Base-by-base conservation (phyloP, 2,329 filamentous ascomycete species). In the Xylaria sp. region DNA sequence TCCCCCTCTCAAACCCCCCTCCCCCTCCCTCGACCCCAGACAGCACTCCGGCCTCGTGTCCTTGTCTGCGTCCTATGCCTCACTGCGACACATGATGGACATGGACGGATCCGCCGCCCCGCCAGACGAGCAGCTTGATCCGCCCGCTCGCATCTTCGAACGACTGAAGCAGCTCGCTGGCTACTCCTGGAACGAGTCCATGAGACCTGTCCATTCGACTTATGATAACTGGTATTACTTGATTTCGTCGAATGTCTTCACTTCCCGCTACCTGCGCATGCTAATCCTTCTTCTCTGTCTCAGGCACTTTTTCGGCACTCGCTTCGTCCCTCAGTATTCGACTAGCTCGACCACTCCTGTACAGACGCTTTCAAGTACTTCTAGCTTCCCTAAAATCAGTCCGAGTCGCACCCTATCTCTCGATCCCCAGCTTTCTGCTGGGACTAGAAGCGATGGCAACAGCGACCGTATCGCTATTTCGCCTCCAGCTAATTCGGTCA, bases 141-240 rank as follows among this genome's bases (percentile, higher is more conserved):
- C 90, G 68, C 91, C 91, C 52, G 84, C 86, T 73, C 88, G 90
- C 75, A 86, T 94, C 63, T 91, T 90, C 75, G 91, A 94, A 79
- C 88, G 92, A 60, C 85, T 94, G 73, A 86, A 88, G 71, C 91
- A 93, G 78, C 86, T 94, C 72, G 86, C 90, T 55, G 92, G 91
- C 63, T 94, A 93, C 78, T 89, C 87, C 7, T 94, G 92, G 92
- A 91, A 94, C 80, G 91, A 92, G 73, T 85, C 87, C 15, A 79
- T 77, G 66, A 80, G 81, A 32, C 88, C 88, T 12, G 83, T 87
- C 65, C 89, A 90, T 77, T 87, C 88, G 60, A 93, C 90, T 75
- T 98, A 97, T 81, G 94, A 97, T 80, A 94, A 94, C 83, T 98
- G 94, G 94, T 90, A 83, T 82, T 90, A 83, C 81, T 76, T 52